Evolutionary conservation across 257 asterid species (phyloP), one percentile per base, ranked within the genome.

Genomic region (Solanum dulcamara): DNA sequence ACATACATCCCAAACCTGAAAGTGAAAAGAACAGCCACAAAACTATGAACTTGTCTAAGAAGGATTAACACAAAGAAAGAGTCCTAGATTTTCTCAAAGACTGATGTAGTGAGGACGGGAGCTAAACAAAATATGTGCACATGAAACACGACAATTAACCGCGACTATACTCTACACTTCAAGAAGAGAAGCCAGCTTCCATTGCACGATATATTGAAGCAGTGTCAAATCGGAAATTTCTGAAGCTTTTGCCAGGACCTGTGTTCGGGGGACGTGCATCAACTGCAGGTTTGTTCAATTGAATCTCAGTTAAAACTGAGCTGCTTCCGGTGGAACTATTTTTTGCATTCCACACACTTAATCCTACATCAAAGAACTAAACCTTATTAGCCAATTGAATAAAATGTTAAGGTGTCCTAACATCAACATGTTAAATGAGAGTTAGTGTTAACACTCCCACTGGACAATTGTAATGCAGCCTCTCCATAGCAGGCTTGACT

Each of bases 191-290:
- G 40, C 92, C 91, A 68, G 93, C 80, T 22, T 95, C 97, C 87
- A 93, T 88, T n/a, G 98, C 94, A 10, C 85, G 92, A 38, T 91
- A 83, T 67, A 95, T 91, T 2, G 95, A 86, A 81, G 85, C 90
- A n/a, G 89, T 92, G 86, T 95, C 97, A 79, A 94, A 93, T 53
- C 87, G 92, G 83, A 95, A 93, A 90, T 93, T 95, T 90, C 92
- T 90, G 87, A 95, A 93, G 91, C 91, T 92, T 88, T 85, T 87
- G 37, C 93, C 92, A 22, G 94, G 93, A 30, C 87, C 89, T 33
- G 89, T 48, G 7, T 89, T 92, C 4, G 85, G 85, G 42, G 91
- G 42, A 42, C 85, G 88, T 35, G 74, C 86, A 74, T 91, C 94
- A 12, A 87, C 85, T 46, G 85, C 90, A 22, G 91, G 64, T 87